A percentile compares a stretch with the other conserved stretches of the same genome.
Conservation (phyloP, 768 basidiomycete species). For the Fomitopsis serialis region DNA sequence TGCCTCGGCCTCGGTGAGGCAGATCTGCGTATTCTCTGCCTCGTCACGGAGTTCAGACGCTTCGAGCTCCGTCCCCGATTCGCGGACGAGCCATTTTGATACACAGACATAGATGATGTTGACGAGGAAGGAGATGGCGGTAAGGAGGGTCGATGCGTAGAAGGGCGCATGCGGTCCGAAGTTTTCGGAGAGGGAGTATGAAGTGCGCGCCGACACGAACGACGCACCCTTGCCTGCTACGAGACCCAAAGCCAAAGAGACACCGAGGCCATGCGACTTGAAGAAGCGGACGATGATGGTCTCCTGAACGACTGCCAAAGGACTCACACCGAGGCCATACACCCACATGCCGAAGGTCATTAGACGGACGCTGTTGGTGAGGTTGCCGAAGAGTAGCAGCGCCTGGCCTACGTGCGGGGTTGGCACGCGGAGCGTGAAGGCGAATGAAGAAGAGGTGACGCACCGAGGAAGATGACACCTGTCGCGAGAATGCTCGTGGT, state of each 20-base stretch:
- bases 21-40: constrained; percentile 32
- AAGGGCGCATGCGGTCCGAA: constrained; percentile 74
- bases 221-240: constrained; percentile 76
- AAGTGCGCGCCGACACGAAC: constrained; percentile 69
- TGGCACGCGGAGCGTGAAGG: background rate
- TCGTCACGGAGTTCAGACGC: constrained; percentile 56
- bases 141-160: constrained; percentile 58
- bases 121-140: constrained; percentile 59
- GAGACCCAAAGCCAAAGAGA: constrained; percentile 79
- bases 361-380: constrained; percentile 49
- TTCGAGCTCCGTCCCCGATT: constrained; percentile 58
- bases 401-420: constrained; percentile 45
- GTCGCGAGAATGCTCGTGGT: constrained; percentile 70
- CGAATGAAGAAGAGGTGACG: constrained; percentile 5
- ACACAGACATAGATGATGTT: constrained; percentile 63
- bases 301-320: constrained; percentile 79
- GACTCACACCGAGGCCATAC: constrained; percentile 76
- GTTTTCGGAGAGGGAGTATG: constrained; percentile 66
- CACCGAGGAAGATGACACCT: constrained; percentile 60
- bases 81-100: constrained; percentile 60
- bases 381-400: constrained; percentile 62
- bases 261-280: constrained; percentile 66
- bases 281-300: constrained; percentile 83
- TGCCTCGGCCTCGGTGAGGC: constrained; percentile 51
- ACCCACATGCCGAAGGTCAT: constrained; percentile 77